Conservation (phyloP, 441 rosid genomes). For the Syzygium syzygioides region DNA sequence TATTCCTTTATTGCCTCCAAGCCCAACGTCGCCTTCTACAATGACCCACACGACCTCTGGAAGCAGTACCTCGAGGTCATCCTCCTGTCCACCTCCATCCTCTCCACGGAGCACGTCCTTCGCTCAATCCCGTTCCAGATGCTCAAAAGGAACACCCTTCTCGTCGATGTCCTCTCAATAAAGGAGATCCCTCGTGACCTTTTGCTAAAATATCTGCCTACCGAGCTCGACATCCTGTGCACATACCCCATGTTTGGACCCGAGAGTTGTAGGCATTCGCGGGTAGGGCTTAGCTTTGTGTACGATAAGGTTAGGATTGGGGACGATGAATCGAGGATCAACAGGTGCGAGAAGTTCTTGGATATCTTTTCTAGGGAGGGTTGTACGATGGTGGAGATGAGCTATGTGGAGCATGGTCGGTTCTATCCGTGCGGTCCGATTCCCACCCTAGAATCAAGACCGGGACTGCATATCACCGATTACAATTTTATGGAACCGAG, state of each 20-base stretch:
- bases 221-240: constrained; percentile 34
- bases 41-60: constrained; percentile 49
- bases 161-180: constrained; percentile 75
- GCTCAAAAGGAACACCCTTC: constrained; percentile 44
- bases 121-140: constrained; percentile 36
- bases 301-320: constrained; percentile 55
- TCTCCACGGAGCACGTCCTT: constrained; percentile 33
- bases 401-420: constrained; percentile 40
- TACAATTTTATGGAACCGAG: too few species aligned
- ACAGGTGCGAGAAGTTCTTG: constrained; percentile 38
- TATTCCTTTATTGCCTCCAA: constrained; percentile 22
- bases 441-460: too few species aligned
- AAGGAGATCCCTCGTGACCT: constrained; percentile 59
- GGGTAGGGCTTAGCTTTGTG: constrained; percentile 44
- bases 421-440: background rate
- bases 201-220: constrained; percentile 32
- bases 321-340: constrained; percentile 20
- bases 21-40: constrained; percentile 25
- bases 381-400: constrained; percentile 78
- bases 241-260: constrained; percentile 74
- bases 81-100: constrained; percentile 44
- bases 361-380: constrained; percentile 48
- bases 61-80: constrained; percentile 59
- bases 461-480: too few species aligned
- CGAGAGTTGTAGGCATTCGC: constrained; percentile 39